Evolutionary conservation across 768 basidiomycete species (phyloP).

Genomic region (Pholiota microspora): DNA sequence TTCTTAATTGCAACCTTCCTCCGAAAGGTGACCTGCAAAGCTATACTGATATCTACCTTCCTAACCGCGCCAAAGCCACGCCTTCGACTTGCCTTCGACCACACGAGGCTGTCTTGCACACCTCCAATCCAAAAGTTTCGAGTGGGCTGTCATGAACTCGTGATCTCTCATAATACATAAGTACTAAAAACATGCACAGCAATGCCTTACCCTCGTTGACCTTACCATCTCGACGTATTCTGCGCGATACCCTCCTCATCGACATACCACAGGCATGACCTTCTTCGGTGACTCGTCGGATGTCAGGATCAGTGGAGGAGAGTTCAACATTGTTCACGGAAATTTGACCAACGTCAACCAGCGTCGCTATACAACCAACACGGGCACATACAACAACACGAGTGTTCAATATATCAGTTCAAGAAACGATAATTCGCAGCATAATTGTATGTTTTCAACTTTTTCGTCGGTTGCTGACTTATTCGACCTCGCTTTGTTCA

Average conservation of each 20-base stretch:
- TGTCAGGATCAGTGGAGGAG: constrained; percentile 15
- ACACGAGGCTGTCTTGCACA: not conserved
- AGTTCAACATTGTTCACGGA: constrained; percentile 13
- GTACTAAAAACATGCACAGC: no score
- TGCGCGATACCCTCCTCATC: not conserved
- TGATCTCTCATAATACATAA: no score
- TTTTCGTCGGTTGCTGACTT: not conserved
- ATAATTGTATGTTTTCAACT: constrained; percentile 4
- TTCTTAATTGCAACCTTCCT: no score
- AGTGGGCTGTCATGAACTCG: not conserved
- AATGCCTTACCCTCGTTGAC: no score
- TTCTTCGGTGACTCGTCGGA: constrained; percentile 16
- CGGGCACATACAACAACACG: constrained; percentile 16
- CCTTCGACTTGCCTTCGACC: not conserved
- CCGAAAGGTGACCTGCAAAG: no score
- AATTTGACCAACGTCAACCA: constrained; percentile 8
- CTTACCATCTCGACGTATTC: no score
- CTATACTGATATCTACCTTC: no score
- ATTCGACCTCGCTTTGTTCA: not conserved
- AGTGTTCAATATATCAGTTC: constrained; percentile 2
- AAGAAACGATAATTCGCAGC: constrained; percentile 11
- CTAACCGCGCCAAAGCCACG: no score
- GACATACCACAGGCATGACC: not conserved
- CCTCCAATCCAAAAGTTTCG: not conserved
- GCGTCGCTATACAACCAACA: constrained; percentile 13